Evolutionary conservation across 805 yeast species (phyloP).

Genomic region (Diddensiella santjacobensis): DNA sequence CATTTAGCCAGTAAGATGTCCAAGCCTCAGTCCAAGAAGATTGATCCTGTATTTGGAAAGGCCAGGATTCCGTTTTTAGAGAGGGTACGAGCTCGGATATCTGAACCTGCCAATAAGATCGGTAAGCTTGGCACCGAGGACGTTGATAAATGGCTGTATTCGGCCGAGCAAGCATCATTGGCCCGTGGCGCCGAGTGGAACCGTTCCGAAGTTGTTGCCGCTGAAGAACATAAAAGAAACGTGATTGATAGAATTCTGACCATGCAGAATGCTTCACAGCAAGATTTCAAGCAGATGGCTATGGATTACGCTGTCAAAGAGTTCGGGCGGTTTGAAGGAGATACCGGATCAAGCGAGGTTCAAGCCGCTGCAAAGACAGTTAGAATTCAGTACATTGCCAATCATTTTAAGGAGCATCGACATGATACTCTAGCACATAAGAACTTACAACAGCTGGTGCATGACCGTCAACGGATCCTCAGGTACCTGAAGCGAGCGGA

Average conservation of each 20-base stretch:
- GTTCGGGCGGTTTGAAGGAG: slow-evolving; percentile 80
- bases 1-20: slow-evolving; percentile 27
- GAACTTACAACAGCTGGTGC: slow-evolving; percentile 75
- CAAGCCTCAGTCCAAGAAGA: slow-evolving; percentile 32
- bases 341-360: slow-evolving; percentile 92
- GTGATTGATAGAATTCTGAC: slow-evolving; percentile 68
- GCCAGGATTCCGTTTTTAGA: slow-evolving; percentile 60
- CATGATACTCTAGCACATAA: slow-evolving; percentile 73
- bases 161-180: slow-evolving; percentile 65
- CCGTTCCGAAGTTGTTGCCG: slow-evolving; percentile 28
- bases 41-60: slow-evolving; percentile 85
- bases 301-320: slow-evolving; percentile 66
- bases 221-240: slow-evolving; percentile 57
- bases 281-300: slow-evolving; percentile 56
- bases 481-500: slow-evolving; percentile 76
- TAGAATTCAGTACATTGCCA: slow-evolving; percentile 69
- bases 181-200: slow-evolving; percentile 32
- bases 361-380: slow-evolving; percentile 91
- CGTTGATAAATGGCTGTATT: slow-evolving; percentile 70
- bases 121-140: slow-evolving; percentile 57
- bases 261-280: slow-evolving; percentile 63
- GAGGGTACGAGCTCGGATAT: slow-evolving; percentile 61
- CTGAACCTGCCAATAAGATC: slow-evolving; percentile 62
- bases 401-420: slow-evolving; percentile 63
- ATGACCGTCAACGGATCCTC: slow-evolving; percentile 78